Conservation (phyloP, 352 stramenopile species). For the Globisporangium middletonii region DNA sequence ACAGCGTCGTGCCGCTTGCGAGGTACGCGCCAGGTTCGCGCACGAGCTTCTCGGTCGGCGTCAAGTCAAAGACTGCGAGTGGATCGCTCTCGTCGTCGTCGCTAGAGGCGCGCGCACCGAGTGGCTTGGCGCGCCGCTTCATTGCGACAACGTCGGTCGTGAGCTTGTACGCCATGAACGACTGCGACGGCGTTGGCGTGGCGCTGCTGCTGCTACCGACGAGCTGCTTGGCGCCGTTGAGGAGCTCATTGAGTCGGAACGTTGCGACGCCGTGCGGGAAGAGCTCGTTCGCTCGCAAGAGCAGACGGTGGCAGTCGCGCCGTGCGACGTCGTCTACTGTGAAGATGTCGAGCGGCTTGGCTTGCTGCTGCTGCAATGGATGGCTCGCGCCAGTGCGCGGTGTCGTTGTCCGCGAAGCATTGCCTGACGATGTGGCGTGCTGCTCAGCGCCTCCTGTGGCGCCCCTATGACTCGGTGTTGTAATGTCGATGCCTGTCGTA, state of each 20-base stretch:
- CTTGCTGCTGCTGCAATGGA: conserved; percentile 1
- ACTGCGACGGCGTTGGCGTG: conserved; percentile 5
- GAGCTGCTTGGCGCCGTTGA: conserved; percentile 23
- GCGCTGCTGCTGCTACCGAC: conserved; percentile 3
- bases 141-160: conserved; percentile 40
- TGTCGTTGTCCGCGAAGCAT: conserved; percentile 12
- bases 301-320: conserved; percentile 38
- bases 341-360: conserved; percentile 42
- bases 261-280: conserved; percentile 50
- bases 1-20: conserved; percentile 29
- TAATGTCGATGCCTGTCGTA: conserved; percentile 26
- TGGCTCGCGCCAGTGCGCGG: conserved; percentile 5
- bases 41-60: conserved; percentile 31
- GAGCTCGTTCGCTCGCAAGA: conserved; percentile 30
- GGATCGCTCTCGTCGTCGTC: conserved; percentile 13
- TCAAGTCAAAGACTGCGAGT: conserved; percentile 20
- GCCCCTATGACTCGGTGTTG: not conserved
- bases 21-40: conserved; percentile 59
- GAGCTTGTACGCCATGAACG: conserved; percentile 42
- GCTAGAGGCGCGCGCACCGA: conserved; percentile 18
- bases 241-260: conserved; percentile 60
- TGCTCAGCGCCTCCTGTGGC: not conserved
- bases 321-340: conserved; percentile 53
- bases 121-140: conserved; percentile 46
- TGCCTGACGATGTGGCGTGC: not conserved